Conservation (phyloP, 371 early-diverging fungal species). For the Mucor racemosus region DNA sequence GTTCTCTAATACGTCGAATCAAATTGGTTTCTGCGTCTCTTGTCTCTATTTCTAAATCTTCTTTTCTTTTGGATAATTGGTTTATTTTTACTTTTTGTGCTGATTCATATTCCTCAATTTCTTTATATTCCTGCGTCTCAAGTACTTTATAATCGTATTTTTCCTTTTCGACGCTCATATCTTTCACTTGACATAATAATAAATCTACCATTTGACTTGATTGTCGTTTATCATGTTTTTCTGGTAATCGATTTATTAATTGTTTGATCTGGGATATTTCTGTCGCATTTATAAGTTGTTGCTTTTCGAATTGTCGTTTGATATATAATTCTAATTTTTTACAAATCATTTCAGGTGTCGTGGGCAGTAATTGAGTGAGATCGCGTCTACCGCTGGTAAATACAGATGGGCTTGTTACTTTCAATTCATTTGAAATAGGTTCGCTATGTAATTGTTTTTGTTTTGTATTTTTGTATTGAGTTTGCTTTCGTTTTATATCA, state of each 20-base stretch:
- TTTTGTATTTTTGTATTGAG: neutral
- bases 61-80: neutral
- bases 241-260: neutral
- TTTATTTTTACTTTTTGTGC: neutral
- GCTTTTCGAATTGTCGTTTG: neutral
- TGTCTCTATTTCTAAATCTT: conserved; percentile 12
- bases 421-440: neutral
- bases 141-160: too few species aligned
- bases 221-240: conserved; percentile 1
- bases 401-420: neutral
- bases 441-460: neutral
- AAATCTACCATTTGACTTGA: neutral
- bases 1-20: conserved; percentile 5
- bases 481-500: neutral
- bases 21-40: conserved; percentile 9
- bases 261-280: conserved; percentile 2
- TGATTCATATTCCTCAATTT: neutral
- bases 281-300: neutral
- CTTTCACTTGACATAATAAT: neutral
- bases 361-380: conserved; percentile 10
- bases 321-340: conserved; percentile 13
- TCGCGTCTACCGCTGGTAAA: conserved; percentile 10
- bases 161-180: neutral
- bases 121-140: neutral
- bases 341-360: conserved; percentile 15